phyloP scores from a whole-genome alignment of 768 basidiomycete species.

The Boletus coccyginus region DNA sequence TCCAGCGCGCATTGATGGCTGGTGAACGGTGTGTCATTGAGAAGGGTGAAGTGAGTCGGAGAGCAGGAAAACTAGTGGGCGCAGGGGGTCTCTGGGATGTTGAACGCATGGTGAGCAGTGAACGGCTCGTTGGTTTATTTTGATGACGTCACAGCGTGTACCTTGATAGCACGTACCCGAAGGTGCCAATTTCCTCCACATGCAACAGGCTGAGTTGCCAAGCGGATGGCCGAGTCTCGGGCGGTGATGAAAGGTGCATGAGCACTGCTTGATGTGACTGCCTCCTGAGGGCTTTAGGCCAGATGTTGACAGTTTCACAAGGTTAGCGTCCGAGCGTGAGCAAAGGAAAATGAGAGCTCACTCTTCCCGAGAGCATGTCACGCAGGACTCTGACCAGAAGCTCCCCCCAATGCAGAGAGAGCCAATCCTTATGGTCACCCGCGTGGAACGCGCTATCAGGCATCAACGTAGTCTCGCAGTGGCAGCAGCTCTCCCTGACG shows the following conservation, averaged over 20 bases:
- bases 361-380: conserved; percentile 55
- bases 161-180: conserved; percentile 48
- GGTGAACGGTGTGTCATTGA: conserved; percentile 72
- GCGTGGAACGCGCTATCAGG: conserved; percentile 27
- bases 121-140: background rate
- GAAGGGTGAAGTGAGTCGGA: conserved; percentile 56
- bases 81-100: conserved; percentile 68
- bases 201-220: conserved; percentile 44
- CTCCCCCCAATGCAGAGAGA: conserved; percentile 65
- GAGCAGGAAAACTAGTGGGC: conserved; percentile 63
- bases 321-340: background rate
- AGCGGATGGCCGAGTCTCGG: conserved; percentile 14
- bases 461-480: conserved; percentile 28
- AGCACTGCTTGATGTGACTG: conserved; percentile 28
- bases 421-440: conserved; percentile 13
- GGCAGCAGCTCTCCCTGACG: conserved; percentile 23
- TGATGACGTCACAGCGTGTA: background rate
- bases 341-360: conserved; percentile 24
- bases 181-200: conserved; percentile 46
- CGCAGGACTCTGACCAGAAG: conserved; percentile 71
- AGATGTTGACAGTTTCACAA: conserved; percentile 23
- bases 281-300: conserved; percentile 52
- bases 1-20: conserved; percentile 77
- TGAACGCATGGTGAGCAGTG: conserved; percentile 48
- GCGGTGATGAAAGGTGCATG: conserved; percentile 45